These are phyloP conservation scores for Lactuca saligna DNA, from an alignment of 129 eudicot species.

Conservation along the genomic window DNA sequence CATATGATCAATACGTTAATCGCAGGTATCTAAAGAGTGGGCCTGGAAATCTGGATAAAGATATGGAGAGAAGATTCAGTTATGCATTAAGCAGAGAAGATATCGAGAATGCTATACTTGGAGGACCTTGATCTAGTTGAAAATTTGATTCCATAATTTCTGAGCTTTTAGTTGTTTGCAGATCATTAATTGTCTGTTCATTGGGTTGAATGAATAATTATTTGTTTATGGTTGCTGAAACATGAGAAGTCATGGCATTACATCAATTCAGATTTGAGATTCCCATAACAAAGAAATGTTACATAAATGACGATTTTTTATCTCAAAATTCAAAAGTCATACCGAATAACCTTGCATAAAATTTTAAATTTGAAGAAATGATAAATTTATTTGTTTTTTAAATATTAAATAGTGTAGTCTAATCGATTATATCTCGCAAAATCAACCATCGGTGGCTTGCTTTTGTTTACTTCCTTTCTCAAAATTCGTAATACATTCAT, in stretches of 20 bases:
- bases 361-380: too few species aligned
- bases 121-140: constrained; percentile 68
- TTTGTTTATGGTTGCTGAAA: neutral
- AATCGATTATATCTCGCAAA: too few species aligned
- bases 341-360: too few species aligned
- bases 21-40: constrained; percentile 90
- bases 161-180: constrained; percentile 18
- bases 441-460: too few species aligned
- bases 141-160: neutral
- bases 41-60: constrained; percentile 87
- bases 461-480: too few species aligned
- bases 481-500: too few species aligned
- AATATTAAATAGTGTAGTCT: too few species aligned
- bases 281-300: neutral
- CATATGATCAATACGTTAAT: constrained; percentile 11
- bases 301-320: too few species aligned
- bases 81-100: constrained; percentile 97
- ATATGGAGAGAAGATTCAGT: constrained; percentile 91
- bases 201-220: neutral
- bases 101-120: constrained; percentile 95
- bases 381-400: too few species aligned
- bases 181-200: constrained; percentile 1
- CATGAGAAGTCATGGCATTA: too few species aligned
- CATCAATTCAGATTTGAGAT: neutral
- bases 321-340: too few species aligned